Evolutionary conservation across 441 rosid genomes (phyloP), one percentile per base, ranked within the genome.

Genomic region (Heliophila coronopifolia): DNA sequence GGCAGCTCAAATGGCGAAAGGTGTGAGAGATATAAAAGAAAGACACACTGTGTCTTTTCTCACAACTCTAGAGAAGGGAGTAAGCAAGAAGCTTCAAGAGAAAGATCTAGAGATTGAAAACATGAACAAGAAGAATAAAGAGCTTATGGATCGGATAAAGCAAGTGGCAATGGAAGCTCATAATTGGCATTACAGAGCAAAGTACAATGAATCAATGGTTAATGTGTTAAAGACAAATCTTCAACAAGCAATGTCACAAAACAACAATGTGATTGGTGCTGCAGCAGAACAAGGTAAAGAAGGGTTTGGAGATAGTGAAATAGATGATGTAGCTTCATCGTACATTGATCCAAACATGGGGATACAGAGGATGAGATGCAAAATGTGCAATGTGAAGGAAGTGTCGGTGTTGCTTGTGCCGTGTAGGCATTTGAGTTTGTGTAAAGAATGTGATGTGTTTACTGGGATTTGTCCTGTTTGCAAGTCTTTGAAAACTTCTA

Each of bases 231-330:
- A 74, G 69, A 71, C 58, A 49, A 79, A 79, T 63, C 66, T 81
- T 41, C 73, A 84, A 57, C 89, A 75, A 61, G 81, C 71, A 26
- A 65, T 75, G 73, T 67, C 77, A 12, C 73, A 65, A 14, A 65
- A 65, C 63, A 57, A 57, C 48, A 65, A 57, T 54, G 44, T 39
- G 53, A 50, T 25, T 9, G n/a, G n/a, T n/a, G 46, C 13, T 23
- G 50, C 66, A 12, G 54, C 61, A 8, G 42, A 59, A 48, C 77
- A 67, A 20, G 48, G 59, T 9, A 84, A 67, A 61, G 93, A 84
- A 75, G 93, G 93, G 3, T 81, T 61, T 18, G 86, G 88, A 34
- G 88, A 83, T 13, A 83, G 80, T 7, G 83, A 73, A 48, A 67
- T 75, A 14, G 88, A 81, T 7, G 79, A 77, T 53, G 73, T 79